phyloP scores from a whole-genome alignment of 768 basidiomycete species.

The Termitomyces sp. region DNA sequence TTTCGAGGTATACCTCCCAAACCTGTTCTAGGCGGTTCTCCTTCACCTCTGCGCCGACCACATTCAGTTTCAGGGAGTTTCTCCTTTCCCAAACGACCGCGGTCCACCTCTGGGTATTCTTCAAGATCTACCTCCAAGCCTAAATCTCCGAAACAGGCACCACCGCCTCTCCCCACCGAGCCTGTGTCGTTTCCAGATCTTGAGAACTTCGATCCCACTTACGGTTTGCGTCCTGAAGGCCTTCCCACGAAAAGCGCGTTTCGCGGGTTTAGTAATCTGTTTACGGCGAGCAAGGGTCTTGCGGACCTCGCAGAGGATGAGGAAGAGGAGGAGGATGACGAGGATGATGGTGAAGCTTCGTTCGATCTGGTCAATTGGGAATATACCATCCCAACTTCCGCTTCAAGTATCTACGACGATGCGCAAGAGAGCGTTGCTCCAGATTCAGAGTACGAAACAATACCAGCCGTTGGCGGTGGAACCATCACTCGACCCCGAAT shows the following conservation, averaged over 20 bases:
- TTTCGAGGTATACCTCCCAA: slow-evolving; percentile 18
- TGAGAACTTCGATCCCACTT: slow-evolving; percentile 94
- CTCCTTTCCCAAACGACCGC: slow-evolving; percentile 25
- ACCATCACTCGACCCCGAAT: slow-evolving; percentile 80
- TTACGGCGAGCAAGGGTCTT: slow-evolving; percentile 62
- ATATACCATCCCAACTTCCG: slow-evolving; percentile 44
- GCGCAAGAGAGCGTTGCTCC: slow-evolving; percentile 34
- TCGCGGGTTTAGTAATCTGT: slow-evolving; percentile 72
- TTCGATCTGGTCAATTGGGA: slow-evolving; percentile 76
- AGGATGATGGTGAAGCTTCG: slow-evolving; percentile 36
- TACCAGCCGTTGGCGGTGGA: slow-evolving; percentile 91
- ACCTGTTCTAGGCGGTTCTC: slow-evolving; percentile 4
- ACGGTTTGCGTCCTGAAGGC: slow-evolving; percentile 91
- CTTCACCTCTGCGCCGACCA: slow-evolving; percentile 5
- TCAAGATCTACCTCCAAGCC: slow-evolving; percentile 19
- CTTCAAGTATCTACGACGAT: slow-evolving; percentile 38
- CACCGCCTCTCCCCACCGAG: slow-evolving; percentile 25
- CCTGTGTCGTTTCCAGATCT: slow-evolving; percentile 37
- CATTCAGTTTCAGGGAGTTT: slow-evolving; percentile 9
- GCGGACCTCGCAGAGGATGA: slow-evolving; percentile 79
- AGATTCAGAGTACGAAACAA: slow-evolving; percentile 70
- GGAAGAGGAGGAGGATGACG: slow-evolving; percentile 36
- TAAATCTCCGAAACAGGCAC: slow-evolving; percentile 6
- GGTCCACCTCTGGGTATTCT: slow-evolving; percentile 40
- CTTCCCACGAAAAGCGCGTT: slow-evolving; percentile 84